A percentile compares a stretch with the other conserved stretches of the same genome.
Conservation (phyloP, 495 filamentous ascomycete genomes). For the Usnea hakonensis region DNA sequence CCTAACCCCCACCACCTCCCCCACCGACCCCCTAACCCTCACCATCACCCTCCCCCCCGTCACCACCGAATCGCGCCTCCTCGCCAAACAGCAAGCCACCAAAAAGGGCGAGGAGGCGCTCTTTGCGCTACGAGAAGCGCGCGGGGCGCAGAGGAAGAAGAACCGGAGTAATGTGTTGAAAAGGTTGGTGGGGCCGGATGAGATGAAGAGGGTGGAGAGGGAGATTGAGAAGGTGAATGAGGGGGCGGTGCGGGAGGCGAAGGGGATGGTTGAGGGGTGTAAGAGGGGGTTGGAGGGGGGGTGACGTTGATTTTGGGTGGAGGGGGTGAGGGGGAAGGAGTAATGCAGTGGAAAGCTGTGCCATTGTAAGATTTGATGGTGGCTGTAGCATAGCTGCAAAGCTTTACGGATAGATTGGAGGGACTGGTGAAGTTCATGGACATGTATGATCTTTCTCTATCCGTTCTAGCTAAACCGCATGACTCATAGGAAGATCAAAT, state of each 20-base stretch:
- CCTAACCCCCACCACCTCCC: slow-evolving; percentile 18
- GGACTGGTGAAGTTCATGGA: not conserved
- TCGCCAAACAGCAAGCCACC: slow-evolving; percentile 18
- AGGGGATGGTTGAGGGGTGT: slow-evolving; percentile 21
- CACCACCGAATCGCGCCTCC: slow-evolving; percentile 50
- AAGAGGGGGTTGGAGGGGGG: slow-evolving; percentile 28
- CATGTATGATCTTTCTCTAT: not conserved
- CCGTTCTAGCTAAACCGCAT: not conserved
- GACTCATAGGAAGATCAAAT: not conserved
- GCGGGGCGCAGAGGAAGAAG: slow-evolving; percentile 22
- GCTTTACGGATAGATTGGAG: too few species aligned
- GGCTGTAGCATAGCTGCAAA: too few species aligned
- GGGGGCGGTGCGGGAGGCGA: slow-evolving; percentile 17
- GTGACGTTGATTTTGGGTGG: slow-evolving; percentile 10
- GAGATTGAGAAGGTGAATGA: slow-evolving; percentile 26
- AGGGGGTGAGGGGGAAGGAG: not conserved
- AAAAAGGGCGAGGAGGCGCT: slow-evolving; percentile 15
- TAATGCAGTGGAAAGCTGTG: too few species aligned
- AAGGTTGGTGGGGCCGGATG: slow-evolving; percentile 20
- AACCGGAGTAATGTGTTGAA: slow-evolving; percentile 26
- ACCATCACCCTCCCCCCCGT: slow-evolving; percentile 19
- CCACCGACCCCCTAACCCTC: slow-evolving; percentile 19
- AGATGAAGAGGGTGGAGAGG: slow-evolving; percentile 19
- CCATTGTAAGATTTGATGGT: too few species aligned
- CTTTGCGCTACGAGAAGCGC: slow-evolving; percentile 26